These are phyloP conservation scores for Phytophthora litchii DNA, from an alignment of 352 stramenopile genomes.

Conservation along the genomic window DNA sequence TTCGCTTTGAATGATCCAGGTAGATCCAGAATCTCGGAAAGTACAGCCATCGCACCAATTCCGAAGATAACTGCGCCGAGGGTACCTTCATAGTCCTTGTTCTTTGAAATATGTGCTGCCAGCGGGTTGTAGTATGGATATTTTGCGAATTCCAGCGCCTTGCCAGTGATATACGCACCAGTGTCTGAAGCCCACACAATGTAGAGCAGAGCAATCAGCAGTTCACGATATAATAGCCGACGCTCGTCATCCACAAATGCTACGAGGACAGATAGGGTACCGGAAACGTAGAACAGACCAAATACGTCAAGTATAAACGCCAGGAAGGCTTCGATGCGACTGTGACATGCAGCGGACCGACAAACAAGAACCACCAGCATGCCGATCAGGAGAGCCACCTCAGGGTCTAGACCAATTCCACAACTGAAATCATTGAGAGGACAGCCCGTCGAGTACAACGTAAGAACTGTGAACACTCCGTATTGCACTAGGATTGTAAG, in stretches of 20 bases:
- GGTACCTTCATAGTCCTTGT: conserved; percentile 96
- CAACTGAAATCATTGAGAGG: conserved; percentile 60
- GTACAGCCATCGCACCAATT: conserved; percentile 82
- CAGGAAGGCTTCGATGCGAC: conserved; percentile 34
- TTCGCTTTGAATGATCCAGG: conserved; percentile 74
- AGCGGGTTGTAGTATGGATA: conserved; percentile 81
- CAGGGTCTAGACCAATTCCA: conserved; percentile 34
- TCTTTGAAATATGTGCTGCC: conserved; percentile 91
- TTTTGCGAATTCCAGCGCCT: conserved; percentile 82
- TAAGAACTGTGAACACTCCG: conserved; percentile 48
- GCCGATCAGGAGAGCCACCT: conserved; percentile 34
- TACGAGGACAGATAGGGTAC: conserved; percentile 53
- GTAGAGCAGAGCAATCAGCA: conserved; percentile 66
- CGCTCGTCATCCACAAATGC: conserved; percentile 65
- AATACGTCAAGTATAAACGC: conserved; percentile 56
- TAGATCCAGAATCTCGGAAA: conserved; percentile 57
- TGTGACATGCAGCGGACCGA: conserved; percentile 30
- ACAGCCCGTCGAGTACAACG: conserved; percentile 59
- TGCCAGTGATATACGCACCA: conserved; percentile 93
- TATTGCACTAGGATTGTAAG: conserved; percentile 50
- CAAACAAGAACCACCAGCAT: conserved; percentile 46
- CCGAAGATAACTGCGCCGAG: conserved; percentile 81
- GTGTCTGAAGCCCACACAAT: conserved; percentile 88
- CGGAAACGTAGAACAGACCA: conserved; percentile 62
- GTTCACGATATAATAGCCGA: conserved; percentile 46